These are phyloP conservation scores for Bullera alba DNA, from an alignment of 768 basidiomycete genomes.

Conservation along the genomic window DNA sequence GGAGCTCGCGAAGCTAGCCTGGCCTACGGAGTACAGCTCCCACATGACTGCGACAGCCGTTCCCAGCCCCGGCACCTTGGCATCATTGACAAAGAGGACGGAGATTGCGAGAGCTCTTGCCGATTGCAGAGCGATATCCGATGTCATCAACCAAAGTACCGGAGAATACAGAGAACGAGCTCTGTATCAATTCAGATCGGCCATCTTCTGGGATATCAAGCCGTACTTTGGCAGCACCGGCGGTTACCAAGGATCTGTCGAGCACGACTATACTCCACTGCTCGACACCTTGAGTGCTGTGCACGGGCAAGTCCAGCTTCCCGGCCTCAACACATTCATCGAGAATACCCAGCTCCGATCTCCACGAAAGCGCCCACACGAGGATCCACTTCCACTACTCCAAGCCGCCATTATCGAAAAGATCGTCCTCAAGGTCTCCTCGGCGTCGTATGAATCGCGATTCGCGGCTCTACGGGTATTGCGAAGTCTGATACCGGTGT, in stretches of 20 bases:
- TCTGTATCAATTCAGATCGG: too few species aligned
- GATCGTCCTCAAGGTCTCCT: slow-evolving; percentile 3
- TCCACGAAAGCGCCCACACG: background rate
- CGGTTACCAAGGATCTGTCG: slow-evolving; percentile 1
- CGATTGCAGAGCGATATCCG: too few species aligned
- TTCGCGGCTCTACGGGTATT: slow-evolving; percentile 7
- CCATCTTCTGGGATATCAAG: slow-evolving; percentile 77
- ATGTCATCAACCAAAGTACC: too few species aligned
- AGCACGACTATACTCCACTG: too few species aligned
- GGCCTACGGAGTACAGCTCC: too few species aligned
- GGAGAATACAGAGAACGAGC: too few species aligned
- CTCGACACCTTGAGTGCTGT: slow-evolving; percentile 16
- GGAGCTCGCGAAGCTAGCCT: too few species aligned
- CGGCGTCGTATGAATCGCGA: slow-evolving; percentile 1
- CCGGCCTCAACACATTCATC: slow-evolving; percentile 2
- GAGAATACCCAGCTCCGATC: background rate
- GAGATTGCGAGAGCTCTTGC: too few species aligned
- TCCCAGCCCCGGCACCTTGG: too few species aligned
- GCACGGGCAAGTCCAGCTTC: slow-evolving; percentile 23
- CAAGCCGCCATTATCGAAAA: slow-evolving; percentile 8
- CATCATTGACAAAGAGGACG: too few species aligned
- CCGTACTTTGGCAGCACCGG: slow-evolving; percentile 56
- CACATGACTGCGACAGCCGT: too few species aligned
- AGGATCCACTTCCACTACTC: slow-evolving; percentile 9
- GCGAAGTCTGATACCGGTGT: background rate